phyloP scores from a whole-genome alignment of 805 yeast species.

The Suhomyces sp. region DNA sequence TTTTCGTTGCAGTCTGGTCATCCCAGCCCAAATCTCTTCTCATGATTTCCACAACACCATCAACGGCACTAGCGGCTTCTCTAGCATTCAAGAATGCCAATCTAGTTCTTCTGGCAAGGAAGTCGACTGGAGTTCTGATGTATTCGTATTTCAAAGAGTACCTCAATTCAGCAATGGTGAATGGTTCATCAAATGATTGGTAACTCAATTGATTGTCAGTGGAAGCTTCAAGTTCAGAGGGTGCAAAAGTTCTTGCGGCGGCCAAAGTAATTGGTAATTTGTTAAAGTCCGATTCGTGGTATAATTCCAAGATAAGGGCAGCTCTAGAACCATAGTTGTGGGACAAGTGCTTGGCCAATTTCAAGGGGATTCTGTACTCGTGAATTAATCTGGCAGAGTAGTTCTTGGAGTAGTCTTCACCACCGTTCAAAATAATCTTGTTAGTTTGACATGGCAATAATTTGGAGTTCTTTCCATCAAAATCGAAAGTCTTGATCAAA shows the following conservation, averaged over 20 bases:
- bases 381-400: conserved; percentile 78
- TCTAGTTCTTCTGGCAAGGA: conserved; percentile 89
- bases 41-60: conserved; percentile 83
- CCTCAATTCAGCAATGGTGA: conserved; percentile 85
- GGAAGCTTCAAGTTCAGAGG: conserved; percentile 25
- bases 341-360: conserved; percentile 77
- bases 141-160: conserved; percentile 82
- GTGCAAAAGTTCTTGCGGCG: conserved; percentile 26
- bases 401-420: conserved; percentile 72
- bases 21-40: conserved; percentile 77
- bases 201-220: conserved; percentile 39
- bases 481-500: conserved; percentile 50
- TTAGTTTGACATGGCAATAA: conserved; percentile 52
- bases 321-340: conserved; percentile 89
- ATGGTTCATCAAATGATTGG: conserved; percentile 69
- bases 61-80: conserved; percentile 77
- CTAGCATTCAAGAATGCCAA: conserved; percentile 87
- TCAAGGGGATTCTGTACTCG: conserved; percentile 66
- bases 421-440: conserved; percentile 66
- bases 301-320: conserved; percentile 62
- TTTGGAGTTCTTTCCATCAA: conserved; percentile 25
- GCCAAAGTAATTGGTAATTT: conserved; percentile 68
- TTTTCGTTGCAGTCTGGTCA: conserved; percentile 50
- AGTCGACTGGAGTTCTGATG: conserved; percentile 83
- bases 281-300: conserved; percentile 51